Base-by-base conservation (phyloP, 306 rosid species). In the Gillenia trifoliata region DNA sequence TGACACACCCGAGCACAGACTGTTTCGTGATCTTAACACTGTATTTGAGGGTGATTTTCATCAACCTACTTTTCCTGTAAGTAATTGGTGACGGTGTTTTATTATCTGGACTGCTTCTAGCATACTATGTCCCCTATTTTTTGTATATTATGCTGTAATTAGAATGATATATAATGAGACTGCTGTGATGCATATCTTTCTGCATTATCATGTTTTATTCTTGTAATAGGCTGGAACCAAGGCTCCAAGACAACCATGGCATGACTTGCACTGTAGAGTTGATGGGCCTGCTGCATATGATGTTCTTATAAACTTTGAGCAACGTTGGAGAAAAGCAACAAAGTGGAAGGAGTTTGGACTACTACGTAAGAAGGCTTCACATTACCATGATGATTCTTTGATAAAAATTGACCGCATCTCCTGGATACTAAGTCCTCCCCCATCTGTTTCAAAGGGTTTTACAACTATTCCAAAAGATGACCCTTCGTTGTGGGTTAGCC, bases 211-310 rank as follows among this genome's bases (percentile, higher is more conserved):
- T 28, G 43, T 40, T 26, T 68, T 76, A 56, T 81, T 56, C 70
- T 68, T 79, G 52, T 61, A 61, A 67, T 79, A 94, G 99, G 74
- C 91, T 85, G 97, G 93, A 79, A 77, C 82, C 55, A 90, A 77
- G 83, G 89, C 80, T 79, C 99, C 99, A 56, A 82, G 99, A 85
- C 81, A 95, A 85, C 99, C 99, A 31, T 95, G 99, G 99, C 99
- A 95, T 84, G 99, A 95, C 82, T 81, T 86, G 86, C 99, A 95
- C 80, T 83, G 96, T 85, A 87, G 89, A 87, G 84, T 95, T 69
- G 97, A 95, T 19, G 99, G 98, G 66, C 97, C 97, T 72, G 96
- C 98, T 76, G 99, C 99, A 34, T 95, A 92, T 61, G 99, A 95
- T 83, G 81, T 92, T 86, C 96, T 95, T 73, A 76, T 90, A 75